phyloP scores from a whole-genome alignment of 2,329 filamentous ascomycete genomes.

The Balansia obtecta region DNA sequence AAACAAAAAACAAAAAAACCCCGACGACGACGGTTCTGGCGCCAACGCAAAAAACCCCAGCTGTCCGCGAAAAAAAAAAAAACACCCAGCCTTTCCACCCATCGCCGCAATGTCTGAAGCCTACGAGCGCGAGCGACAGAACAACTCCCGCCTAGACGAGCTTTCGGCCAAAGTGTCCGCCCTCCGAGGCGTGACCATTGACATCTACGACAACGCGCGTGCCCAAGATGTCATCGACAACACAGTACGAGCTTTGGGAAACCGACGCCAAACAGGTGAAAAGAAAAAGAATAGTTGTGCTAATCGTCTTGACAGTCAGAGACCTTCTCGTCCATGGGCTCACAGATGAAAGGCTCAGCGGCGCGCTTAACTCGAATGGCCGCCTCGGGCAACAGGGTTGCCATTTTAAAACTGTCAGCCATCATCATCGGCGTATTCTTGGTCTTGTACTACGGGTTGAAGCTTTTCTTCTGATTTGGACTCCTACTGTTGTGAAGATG shows the following conservation, averaged over 20 bases:
- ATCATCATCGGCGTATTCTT: conserved; percentile 66
- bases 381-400: conserved; percentile 76
- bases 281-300: not conserved
- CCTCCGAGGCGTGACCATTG: conserved; percentile 83
- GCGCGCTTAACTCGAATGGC: conserved; percentile 81
- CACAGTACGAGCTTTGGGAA: conserved; percentile 44
- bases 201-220: conserved; percentile 94
- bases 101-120: conserved; percentile 51
- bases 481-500: no score
- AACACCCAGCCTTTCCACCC: not conserved
- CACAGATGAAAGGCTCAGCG: conserved; percentile 73
- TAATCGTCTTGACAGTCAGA: conserved; percentile 49
- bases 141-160: conserved; percentile 87
- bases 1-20: no score
- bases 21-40: not conserved
- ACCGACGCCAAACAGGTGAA: not conserved
- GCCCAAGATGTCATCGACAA: conserved; percentile 80
- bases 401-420: conserved; percentile 77
- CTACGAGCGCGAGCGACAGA: conserved; percentile 76
- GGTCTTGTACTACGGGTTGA: conserved; percentile 60
- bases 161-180: conserved; percentile 84
- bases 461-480: conserved; percentile 45
- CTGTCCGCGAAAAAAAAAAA: not conserved
- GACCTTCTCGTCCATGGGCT: conserved; percentile 79
- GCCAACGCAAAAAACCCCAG: not conserved